These are phyloP conservation scores for Esteya vermicola DNA, from an alignment of 2,329 filamentous ascomycete species.

Conservation along the genomic window DNA sequence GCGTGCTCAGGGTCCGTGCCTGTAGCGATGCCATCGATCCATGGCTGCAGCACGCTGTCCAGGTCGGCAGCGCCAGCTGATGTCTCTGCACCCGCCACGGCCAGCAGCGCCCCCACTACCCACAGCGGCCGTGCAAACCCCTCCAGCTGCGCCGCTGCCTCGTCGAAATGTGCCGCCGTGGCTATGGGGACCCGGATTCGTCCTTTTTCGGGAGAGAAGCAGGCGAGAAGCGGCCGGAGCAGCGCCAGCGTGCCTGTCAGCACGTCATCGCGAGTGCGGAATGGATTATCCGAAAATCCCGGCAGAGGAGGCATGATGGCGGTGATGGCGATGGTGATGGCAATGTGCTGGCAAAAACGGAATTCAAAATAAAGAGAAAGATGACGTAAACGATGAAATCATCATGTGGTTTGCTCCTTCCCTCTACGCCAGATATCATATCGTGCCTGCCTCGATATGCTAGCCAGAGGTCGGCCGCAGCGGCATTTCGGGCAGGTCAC, in stretches of 20 bases:
- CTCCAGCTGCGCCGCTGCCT: conserved; percentile 28
- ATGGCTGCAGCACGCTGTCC: conserved; percentile 9
- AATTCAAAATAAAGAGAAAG: no score
- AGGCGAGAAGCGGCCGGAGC: conserved; percentile 17
- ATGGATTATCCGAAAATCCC: conserved; percentile 27
- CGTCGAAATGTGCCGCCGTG: conserved; percentile 27
- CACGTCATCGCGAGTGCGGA: conserved; percentile 21
- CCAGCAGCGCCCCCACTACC: conserved; percentile 9
- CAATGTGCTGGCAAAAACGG: no score
- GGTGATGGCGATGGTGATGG: no score
- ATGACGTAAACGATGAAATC: no score
- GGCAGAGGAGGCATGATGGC: conserved; percentile 20
- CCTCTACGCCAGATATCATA: not conserved
- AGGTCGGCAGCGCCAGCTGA: not conserved
- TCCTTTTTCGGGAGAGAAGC: conserved; percentile 20
- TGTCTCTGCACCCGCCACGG: not conserved
- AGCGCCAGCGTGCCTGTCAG: conserved; percentile 20
- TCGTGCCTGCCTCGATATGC: not conserved
- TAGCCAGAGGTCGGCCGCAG: no score
- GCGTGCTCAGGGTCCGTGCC: conserved; percentile 18
- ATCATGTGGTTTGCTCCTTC: not conserved
- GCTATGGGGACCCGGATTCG: conserved; percentile 21
- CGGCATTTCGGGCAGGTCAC: no score
- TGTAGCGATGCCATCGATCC: conserved; percentile 16
- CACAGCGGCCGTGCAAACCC: conserved; percentile 27